Conservation (phyloP, 73 alveolate genomes). For the Paramecium caudatum region DNA sequence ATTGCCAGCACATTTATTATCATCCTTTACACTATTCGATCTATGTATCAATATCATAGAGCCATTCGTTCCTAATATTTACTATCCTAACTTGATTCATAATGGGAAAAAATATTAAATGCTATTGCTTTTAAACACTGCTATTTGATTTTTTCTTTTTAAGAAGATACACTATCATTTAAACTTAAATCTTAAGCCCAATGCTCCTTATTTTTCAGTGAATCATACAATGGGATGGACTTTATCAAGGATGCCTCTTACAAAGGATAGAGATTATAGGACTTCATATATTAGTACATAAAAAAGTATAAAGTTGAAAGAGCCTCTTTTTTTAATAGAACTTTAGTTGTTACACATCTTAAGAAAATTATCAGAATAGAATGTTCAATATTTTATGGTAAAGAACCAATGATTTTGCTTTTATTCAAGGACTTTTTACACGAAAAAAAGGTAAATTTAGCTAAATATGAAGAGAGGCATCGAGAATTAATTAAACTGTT, state of each 20-base stretch:
- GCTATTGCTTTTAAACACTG: neutral
- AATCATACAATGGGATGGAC: neutral
- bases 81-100: neutral
- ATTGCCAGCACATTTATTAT: neutral
- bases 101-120: conserved; percentile 25
- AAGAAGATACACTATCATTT: neutral
- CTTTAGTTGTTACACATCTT: neutral
- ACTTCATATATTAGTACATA: neutral
- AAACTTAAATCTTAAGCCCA: neutral
- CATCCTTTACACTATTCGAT: neutral
- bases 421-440: neutral
- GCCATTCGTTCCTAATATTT: neutral
- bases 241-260: neutral
- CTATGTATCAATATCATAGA: neutral
- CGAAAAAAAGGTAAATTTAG: neutral
- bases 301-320: conserved; percentile 10
- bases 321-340: conserved; percentile 16
- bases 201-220: neutral
- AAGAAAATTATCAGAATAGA: neutral
- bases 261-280: neutral
- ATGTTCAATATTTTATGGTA: conserved; percentile 30
- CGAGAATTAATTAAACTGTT: neutral
- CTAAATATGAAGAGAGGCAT: neutral
- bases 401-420: neutral
- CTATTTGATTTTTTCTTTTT: neutral